These are phyloP conservation scores for Oryza officinalis DNA, from an alignment of 176 grass and related monocot species.

Conservation along the genomic window DNA sequence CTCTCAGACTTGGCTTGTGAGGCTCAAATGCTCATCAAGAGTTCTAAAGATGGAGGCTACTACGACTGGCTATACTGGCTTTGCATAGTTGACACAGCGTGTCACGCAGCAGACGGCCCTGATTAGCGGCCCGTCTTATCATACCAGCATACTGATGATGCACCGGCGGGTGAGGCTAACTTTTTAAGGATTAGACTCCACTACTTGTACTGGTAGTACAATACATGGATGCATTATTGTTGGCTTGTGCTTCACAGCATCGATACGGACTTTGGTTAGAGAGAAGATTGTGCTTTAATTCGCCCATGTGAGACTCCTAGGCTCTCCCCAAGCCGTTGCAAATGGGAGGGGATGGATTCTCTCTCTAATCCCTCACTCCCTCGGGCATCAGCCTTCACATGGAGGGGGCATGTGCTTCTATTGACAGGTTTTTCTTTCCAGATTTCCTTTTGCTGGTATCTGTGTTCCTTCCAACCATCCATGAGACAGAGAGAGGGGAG, in stretches of 20 bases:
- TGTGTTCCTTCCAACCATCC: conserved; percentile 17
- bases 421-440: conserved; percentile 38
- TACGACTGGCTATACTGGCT: not conserved
- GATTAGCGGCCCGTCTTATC: conserved; percentile 41
- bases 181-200: conserved; percentile 42
- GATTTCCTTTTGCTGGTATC: conserved; percentile 35
- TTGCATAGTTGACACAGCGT: conserved; percentile 20
- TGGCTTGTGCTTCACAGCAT: conserved; percentile 33
- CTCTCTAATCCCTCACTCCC: conserved; percentile 35
- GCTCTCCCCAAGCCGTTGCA: not conserved
- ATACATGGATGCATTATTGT: conserved; percentile 25
- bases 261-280: conserved; percentile 29
- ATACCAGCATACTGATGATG: conserved; percentile 18
- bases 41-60: not conserved
- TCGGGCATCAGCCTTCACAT: conserved; percentile 49
- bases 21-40: not conserved
- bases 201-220: conserved; percentile 23
- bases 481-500: not conserved
- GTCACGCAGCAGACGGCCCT: conserved; percentile 2
- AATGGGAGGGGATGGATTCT: conserved; percentile 36
- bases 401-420: conserved; percentile 47
- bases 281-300: conserved; percentile 53
- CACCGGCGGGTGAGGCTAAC: conserved; percentile 37
- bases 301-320: conserved; percentile 38
- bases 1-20: not conserved